These are phyloP conservation scores for Serendipita sp. DNA, from an alignment of 768 basidiomycete genomes.

Conservation along the genomic window DNA sequence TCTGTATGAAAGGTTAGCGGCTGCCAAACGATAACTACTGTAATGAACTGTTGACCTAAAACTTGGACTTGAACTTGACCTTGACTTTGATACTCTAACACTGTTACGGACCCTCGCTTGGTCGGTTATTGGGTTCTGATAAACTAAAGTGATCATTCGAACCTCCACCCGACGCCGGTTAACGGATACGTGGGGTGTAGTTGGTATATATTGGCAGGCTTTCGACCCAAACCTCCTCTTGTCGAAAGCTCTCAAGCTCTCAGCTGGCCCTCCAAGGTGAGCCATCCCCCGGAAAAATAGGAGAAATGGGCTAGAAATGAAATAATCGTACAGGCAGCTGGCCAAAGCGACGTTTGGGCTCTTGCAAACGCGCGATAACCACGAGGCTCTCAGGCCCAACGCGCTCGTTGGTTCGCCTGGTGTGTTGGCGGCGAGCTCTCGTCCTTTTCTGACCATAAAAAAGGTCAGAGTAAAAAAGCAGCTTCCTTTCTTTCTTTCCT, in stretches of 20 bases:
- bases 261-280: neutral
- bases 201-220: neutral
- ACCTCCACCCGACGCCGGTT: too few species aligned
- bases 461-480: too few species aligned
- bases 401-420: neutral
- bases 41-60: too few species aligned
- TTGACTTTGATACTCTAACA: too few species aligned
- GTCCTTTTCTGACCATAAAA: too few species aligned
- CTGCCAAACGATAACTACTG: too few species aligned
- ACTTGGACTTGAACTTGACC: too few species aligned
- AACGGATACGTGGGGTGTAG: too few species aligned
- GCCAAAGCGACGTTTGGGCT: neutral
- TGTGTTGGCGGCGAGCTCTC: neutral
- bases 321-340: neutral
- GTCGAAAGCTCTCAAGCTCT: neutral
- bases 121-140: too few species aligned
- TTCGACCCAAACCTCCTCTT: neutral
- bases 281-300: neutral
- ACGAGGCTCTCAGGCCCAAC: neutral
- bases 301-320: neutral
- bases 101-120: too few species aligned
- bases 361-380: neutral
- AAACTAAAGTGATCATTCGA: too few species aligned
- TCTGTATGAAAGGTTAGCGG: too few species aligned
- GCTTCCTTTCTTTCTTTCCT: neutral